Conservation (phyloP, 164 flowering plant genomes). For the Annona cherimola region DNA sequence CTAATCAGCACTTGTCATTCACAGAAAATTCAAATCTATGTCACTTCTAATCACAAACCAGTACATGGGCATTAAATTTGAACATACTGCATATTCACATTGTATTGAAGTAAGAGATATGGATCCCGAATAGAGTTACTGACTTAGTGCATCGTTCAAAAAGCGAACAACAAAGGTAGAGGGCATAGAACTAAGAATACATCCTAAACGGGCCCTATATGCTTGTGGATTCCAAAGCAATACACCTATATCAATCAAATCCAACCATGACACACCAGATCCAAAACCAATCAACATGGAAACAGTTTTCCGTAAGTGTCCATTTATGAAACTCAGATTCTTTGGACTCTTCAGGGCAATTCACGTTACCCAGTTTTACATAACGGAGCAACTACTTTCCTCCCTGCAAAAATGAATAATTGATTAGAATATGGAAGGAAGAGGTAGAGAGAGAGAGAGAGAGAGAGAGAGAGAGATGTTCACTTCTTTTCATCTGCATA, state of each 20-base stretch:
- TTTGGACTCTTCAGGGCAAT: constrained; percentile 1
- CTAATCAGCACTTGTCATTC: too few relatives aligned
- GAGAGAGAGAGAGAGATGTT: not conserved
- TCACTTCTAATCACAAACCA: too few relatives aligned
- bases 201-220: too few relatives aligned
- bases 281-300: not conserved
- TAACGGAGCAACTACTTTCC: constrained; percentile 46
- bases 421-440: constrained; percentile 3
- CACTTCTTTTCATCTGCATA: constrained; percentile 50
- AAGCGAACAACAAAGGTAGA: too few relatives aligned
- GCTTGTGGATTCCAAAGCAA: not conserved
- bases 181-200: too few relatives aligned
- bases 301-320: not conserved
- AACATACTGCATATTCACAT: too few relatives aligned
- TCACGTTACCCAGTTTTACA: constrained; percentile 19
- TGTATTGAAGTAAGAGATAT: too few relatives aligned
- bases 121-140: too few relatives aligned
- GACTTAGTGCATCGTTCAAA: too few relatives aligned
- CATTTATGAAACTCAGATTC: not conserved
- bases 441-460: not conserved
- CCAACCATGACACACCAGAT: not conserved
- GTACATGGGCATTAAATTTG: too few relatives aligned
- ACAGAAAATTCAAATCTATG: too few relatives aligned
- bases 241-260: not conserved
- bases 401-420: constrained; percentile 23